Conservation (phyloP, 1,284 basidiomycete species). For the Cryptococcus depauperatus region DNA sequence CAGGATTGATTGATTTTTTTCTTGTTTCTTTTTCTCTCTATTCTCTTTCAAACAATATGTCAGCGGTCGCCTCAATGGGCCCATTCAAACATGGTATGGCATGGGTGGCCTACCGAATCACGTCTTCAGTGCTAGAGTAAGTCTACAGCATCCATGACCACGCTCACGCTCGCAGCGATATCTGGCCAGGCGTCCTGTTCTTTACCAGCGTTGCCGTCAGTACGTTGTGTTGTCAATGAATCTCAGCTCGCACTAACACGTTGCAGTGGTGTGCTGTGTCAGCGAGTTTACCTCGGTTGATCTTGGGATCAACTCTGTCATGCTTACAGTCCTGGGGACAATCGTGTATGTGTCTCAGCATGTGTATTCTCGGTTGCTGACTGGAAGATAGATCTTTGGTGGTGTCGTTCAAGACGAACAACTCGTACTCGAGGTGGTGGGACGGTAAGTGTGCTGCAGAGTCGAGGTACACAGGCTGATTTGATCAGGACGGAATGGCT, state of each 20-base stretch:
- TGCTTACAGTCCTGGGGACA: slow-evolving; percentile 27
- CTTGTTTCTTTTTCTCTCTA: not conserved
- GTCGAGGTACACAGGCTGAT: not conserved
- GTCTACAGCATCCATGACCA: slow-evolving; percentile 2
- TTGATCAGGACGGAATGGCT: slow-evolving; percentile 22
- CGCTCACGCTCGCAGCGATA: slow-evolving; percentile 18
- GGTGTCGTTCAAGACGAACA: slow-evolving; percentile 34
- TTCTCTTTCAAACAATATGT: no score
- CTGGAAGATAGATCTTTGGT: slow-evolving; percentile 20
- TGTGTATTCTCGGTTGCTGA: not conserved
- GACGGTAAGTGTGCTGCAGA: slow-evolving; percentile 15
- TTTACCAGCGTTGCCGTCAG: slow-evolving; percentile 26
- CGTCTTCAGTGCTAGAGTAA: slow-evolving; percentile 30
- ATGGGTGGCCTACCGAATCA: slow-evolving; percentile 25
- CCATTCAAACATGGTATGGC: slow-evolving; percentile 21
- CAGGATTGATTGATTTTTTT: no score
- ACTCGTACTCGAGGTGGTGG: slow-evolving; percentile 29
- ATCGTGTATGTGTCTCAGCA: slow-evolving; percentile 22
- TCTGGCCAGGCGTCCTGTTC: slow-evolving; percentile 27
- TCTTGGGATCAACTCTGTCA: slow-evolving; percentile 23
- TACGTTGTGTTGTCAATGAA: slow-evolving; percentile 4
- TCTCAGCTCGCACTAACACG: not conserved
- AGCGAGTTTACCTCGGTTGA: slow-evolving; percentile 17
- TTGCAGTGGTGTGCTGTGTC: slow-evolving; percentile 25
- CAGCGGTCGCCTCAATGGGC: slow-evolving; percentile 5